Base-by-base conservation (phyloP, 83 land plant genomes). In the Diphasiastrum complanatum region DNA sequence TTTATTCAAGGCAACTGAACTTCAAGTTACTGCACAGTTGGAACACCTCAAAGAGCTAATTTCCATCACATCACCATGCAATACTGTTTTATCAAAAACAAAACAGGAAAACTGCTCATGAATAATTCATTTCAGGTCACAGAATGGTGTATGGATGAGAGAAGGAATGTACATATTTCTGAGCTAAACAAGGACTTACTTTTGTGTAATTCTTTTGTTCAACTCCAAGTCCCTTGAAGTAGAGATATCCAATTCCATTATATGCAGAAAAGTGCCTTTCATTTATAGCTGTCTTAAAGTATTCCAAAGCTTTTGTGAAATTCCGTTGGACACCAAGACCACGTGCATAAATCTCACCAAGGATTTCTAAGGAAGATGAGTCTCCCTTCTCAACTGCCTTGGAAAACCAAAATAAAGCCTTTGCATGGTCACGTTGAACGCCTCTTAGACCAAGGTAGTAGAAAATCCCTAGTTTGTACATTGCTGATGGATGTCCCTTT, bases 301-400 rank as follows among this genome's bases (percentile, higher is more conserved):
- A 93, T 64, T 88, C 86, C 23, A 79, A 59, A 1, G 98, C 98
- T 61, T 74, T 79, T 3, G 91, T 85, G 53, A 81, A 93, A 61
- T 93, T 85, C 73, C 84, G 83, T 65, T 88, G 88, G 28, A 93
- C 96, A 6, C 96, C 98, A 69, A 78, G 86, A 48, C 98, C 98
- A 45, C 86, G 70, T 1, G 96, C 98, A 72, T 85, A 93, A 8
- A 93, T 88, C 72, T 93, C 98, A 19, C 98, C 98, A 32, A 93
- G 85, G 61, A 85, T 74, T 67, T 93, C 98, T 87, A 93, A 77
- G 0, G 98, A 79, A 49, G 70, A 70, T 26, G 81, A 67, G 24
- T 93, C 98, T 4, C 96, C 96, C 70, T 81, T 85, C 61, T 93
- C 96, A 27, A 78, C 88, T 30, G 98, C 89, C 72, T 83, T 93